Conservation (phyloP, 148 eudicot species). For the Rhododendron ferrugineum region DNA sequence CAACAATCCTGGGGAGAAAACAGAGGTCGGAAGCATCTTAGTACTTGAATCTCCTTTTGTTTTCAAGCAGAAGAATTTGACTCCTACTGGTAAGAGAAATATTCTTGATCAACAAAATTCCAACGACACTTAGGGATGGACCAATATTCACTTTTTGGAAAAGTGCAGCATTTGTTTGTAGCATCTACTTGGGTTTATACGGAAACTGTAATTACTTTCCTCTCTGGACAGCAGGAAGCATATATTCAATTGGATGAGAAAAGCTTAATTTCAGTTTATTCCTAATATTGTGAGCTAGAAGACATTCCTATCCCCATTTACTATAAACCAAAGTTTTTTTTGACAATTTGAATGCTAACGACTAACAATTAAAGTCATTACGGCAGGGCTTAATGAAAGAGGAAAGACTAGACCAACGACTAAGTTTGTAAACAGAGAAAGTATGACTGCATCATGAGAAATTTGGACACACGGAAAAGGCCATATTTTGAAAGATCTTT, state of each 20-base stretch:
- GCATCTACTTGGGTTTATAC: not conserved
- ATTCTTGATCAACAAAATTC: not conserved
- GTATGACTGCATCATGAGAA: not conserved
- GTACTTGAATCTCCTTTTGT: not conserved
- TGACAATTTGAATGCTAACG: not conserved
- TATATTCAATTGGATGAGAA: not conserved
- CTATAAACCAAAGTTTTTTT: not conserved
- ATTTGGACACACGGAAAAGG: not conserved
- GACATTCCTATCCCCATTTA: not conserved
- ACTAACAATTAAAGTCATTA: not conserved
- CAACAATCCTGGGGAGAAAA: not conserved
- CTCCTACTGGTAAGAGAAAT: not conserved
- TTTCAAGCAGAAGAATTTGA: not conserved
- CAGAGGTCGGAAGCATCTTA: not conserved
- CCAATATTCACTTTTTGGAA: not conserved
- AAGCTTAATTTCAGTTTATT: not conserved
- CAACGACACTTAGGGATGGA: not conserved
- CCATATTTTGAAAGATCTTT: not conserved
- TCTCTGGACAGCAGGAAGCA: not conserved
- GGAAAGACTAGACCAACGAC: not conserved
- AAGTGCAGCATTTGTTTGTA: not conserved
- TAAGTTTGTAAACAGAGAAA: not conserved
- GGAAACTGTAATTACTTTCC: not conserved
- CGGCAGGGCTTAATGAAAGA: not conserved
- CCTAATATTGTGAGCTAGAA: not conserved